Conservation (phyloP, 2,329 filamentous ascomycete species). For the Neofusicoccum kwambonambiense region DNA sequence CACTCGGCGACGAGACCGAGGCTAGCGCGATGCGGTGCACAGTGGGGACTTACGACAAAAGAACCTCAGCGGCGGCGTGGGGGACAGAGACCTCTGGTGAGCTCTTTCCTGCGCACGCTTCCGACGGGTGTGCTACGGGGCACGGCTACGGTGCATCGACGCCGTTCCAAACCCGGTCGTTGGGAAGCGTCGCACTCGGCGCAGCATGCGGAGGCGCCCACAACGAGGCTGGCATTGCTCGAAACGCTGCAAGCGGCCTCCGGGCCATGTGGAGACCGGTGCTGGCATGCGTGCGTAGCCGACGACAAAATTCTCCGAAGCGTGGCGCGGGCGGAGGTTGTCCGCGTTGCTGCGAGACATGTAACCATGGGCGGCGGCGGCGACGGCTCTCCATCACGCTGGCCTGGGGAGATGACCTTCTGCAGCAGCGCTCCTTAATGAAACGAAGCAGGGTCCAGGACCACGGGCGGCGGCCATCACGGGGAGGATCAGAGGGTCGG, state of each 20-base stretch:
- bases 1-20: constrained; percentile 4
- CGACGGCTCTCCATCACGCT: constrained; percentile 3
- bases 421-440: constrained; percentile 3
- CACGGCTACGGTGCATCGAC: neutral
- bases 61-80: neutral
- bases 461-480: neutral
- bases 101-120: neutral
- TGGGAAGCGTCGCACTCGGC: neutral
- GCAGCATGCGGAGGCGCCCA: no score
- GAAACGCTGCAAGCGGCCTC: constrained; percentile 8
- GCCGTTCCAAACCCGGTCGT: constrained; percentile 6
- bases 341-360: constrained; percentile 1
- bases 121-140: constrained; percentile 5
- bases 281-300: constrained; percentile 3
- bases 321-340: neutral
- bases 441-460: neutral
- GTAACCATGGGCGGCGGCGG: neutral
- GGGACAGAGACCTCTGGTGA: neutral
- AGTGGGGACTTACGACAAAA: neutral
- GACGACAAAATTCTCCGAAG: constrained; percentile 7
- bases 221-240: neutral
- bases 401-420: neutral
- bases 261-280: constrained; percentile 1
- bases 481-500: neutral
- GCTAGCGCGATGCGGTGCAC: constrained; percentile 10